Base-by-base conservation (phyloP, 202 grass and related monocot genomes). In the Musa balbisiana region DNA sequence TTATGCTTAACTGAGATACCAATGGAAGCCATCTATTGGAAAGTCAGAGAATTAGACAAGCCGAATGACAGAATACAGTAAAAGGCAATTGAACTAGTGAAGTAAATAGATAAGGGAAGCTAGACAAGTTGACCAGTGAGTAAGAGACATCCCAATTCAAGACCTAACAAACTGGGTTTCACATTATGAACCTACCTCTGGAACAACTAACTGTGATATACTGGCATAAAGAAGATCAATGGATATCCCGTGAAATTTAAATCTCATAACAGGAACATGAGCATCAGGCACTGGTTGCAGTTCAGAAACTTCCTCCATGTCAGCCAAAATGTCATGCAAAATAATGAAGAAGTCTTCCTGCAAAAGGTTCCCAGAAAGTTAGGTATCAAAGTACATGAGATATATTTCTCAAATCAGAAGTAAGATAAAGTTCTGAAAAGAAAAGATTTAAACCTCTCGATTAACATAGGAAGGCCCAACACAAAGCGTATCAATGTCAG, bases 381-480 rank as follows among this genome's bases (percentile, higher is more conserved):
- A 43, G 33, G 33, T 43, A 43, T 43, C 33, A 43, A 8, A 43
- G 4, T 43, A 43, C 5, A 43, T 43, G 33, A 43, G 33, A 43
- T 43, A 43, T 43, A 43, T 43, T 43, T 43, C 33, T 43, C 33
- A 43, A 43, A 5, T 43, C 33, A 43, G 33, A 43, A 43, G 33
- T 0, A 6, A 6, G 33, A 43, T 43, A 43, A 43, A 43, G 33
- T 43, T 43, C 33, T 6, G 33, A 43, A 43, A 55, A 29, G 29
- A 49, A 11, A 69, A 52, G 26, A 20, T 77, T 19, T 55, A 21
- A 54, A 99, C 96, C 96, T 99, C 96, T 2, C 89, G 85, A 62
- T 88, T 99, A 56, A 99, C 91, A 84, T 99, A 99, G 78, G 96
- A 99, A 63, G 96, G 96, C 55, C 96, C 96, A 66, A 99, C 84